A percentile compares a stretch with the other conserved stretches of the same genome.
Conservation (phyloP, 2,329 filamentous ascomycete species). For the Hypoxylon sp. region DNA sequence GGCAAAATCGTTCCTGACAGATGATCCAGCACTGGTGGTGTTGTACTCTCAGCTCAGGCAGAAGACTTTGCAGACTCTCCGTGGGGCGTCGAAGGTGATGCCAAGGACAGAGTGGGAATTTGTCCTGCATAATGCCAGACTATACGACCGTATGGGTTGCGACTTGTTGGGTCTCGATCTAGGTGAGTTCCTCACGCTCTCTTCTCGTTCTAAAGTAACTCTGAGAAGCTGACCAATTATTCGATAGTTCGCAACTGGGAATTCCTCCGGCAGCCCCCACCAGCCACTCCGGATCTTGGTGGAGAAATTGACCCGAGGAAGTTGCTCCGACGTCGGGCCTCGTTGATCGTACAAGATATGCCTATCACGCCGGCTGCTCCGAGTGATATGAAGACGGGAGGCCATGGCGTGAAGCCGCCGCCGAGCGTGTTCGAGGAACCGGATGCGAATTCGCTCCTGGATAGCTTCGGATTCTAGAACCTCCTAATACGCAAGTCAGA, state of each 20-base stretch:
- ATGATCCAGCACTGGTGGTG: conserved; percentile 89
- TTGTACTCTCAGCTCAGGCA: conserved; percentile 88
- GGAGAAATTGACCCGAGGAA: conserved; percentile 73
- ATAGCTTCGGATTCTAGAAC: conserved; percentile 89
- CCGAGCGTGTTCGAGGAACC: conserved; percentile 91
- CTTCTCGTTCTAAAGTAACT: neutral
- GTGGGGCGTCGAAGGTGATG: conserved; percentile 84
- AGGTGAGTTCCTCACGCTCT: conserved; percentile 63
- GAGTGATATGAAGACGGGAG: conserved; percentile 59
- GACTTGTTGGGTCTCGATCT: conserved; percentile 89
- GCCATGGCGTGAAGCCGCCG: conserved; percentile 62
- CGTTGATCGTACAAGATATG: conserved; percentile 82
- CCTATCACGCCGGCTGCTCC: conserved; percentile 59
- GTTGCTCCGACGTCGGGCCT: conserved; percentile 77
- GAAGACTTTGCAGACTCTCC: conserved; percentile 83
- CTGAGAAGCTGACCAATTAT: conserved; percentile 2
- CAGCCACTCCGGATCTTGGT: conserved; percentile 56
- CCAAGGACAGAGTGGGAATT: conserved; percentile 89
- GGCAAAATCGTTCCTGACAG: conserved; percentile 84
- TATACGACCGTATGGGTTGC: conserved; percentile 93
- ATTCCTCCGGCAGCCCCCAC: conserved; percentile 68
- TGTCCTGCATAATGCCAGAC: conserved; percentile 83
- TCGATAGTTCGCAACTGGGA: conserved; percentile 80
- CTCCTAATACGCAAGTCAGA: neutral
- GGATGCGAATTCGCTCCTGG: conserved; percentile 87